Evolutionary conservation across 768 basidiomycete species (phyloP).

Genomic region (Lactarius deliciosus): DNA sequence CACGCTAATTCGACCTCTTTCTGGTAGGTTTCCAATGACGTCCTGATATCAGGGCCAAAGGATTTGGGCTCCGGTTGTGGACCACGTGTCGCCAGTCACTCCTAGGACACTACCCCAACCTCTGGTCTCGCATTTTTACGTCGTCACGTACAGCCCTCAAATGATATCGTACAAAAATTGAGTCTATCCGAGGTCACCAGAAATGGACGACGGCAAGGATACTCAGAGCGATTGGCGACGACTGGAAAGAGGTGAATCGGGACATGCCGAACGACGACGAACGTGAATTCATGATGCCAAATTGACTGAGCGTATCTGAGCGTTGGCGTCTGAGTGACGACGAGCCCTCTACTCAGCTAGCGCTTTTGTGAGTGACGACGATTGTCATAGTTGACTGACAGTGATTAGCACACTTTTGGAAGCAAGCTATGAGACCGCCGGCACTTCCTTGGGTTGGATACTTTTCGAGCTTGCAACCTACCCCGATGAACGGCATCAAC

Average conservation of each 20-base stretch:
- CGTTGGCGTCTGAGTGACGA: conserved; percentile 20
- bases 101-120: conserved; percentile 17
- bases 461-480: conserved; percentile 23
- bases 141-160: conserved; percentile 19
- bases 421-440: conserved; percentile 24
- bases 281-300: no score
- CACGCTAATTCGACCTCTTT: not conserved
- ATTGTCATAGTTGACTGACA: not conserved
- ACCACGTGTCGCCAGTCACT: conserved; percentile 14
- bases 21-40: not conserved
- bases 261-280: no score
- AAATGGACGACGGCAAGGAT: conserved; percentile 5
- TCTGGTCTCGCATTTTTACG: conserved; percentile 24
- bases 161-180: conserved; percentile 18
- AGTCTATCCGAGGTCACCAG: conserved; percentile 10
- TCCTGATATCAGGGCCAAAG: conserved; percentile 20
- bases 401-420: conserved; percentile 23
- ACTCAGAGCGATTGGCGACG: no score
- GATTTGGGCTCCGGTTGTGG: conserved; percentile 25
- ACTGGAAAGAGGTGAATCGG: no score
- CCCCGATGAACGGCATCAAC: conserved; percentile 14
- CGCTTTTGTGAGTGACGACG: not conserved
- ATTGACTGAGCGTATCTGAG: no score
- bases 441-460: conserved; percentile 22
- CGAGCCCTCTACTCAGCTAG: conserved; percentile 21